A percentile compares a stretch with the other conserved stretches of the same genome.
These are phyloP conservation scores for Fusarium odoratissimum DNA, from an alignment of 2,329 filamentous ascomycete genomes.

Conservation along the genomic window DNA sequence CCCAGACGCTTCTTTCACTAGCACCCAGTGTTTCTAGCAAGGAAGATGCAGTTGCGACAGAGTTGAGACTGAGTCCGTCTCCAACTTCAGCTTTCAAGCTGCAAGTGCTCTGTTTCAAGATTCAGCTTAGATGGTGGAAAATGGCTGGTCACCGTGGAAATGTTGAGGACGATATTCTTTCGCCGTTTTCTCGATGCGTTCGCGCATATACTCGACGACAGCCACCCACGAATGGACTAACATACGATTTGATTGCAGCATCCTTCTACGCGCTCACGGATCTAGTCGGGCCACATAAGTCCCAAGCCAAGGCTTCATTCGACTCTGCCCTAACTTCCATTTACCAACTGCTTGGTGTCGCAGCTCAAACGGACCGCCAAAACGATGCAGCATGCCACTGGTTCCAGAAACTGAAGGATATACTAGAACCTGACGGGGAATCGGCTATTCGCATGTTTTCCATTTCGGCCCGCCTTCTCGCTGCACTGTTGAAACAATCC, in stretches of 20 bases:
- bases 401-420: constrained; percentile 59
- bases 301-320: constrained; percentile 51
- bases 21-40: constrained; percentile 74
- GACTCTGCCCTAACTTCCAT: constrained; percentile 60
- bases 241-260: constrained; percentile 51
- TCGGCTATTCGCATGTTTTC: constrained; percentile 64
- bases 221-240: constrained; percentile 51
- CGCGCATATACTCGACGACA: constrained; percentile 69
- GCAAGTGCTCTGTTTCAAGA: constrained; percentile 71
- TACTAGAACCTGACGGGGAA: constrained; percentile 54
- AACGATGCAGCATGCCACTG: constrained; percentile 66
- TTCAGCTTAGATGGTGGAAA: constrained; percentile 74
- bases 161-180: constrained; percentile 71
- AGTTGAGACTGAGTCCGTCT: constrained; percentile 65
- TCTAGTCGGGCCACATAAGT: constrained; percentile 50
- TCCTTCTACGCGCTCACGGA: constrained; percentile 49
- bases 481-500: constrained; percentile 63
- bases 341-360: constrained; percentile 64
- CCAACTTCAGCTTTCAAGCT: constrained; percentile 70
- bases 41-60: constrained; percentile 67
- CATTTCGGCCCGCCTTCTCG: constrained; percentile 65
- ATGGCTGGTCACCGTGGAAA: constrained; percentile 70
- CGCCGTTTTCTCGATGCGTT: constrained; percentile 72
- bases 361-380: constrained; percentile 59
- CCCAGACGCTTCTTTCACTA: constrained; percentile 72